These are phyloP conservation scores for Leccinum subrobustum DNA, from an alignment of 1,284 basidiomycete genomes.

Conservation along the genomic window DNA sequence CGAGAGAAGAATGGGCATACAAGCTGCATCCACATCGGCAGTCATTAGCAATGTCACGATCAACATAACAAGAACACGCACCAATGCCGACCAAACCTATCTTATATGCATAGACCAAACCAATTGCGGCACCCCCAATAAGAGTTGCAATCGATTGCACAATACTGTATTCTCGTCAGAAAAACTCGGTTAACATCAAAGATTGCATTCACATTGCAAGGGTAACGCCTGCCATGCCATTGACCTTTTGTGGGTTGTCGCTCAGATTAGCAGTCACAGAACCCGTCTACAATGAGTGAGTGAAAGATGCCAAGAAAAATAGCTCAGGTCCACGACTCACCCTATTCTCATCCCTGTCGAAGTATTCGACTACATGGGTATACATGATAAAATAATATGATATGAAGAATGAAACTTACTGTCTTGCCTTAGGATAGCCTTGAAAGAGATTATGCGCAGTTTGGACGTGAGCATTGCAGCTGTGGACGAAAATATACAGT, in stretches of 20 bases:
- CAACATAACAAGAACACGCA: constrained; percentile 32
- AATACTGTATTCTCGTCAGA: constrained; percentile 46
- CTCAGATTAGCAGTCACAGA: constrained; percentile 79
- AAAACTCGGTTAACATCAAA: not conserved
- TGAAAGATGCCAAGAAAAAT: not conserved
- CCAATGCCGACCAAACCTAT: constrained; percentile 74
- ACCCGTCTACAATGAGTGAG: constrained; percentile 57
- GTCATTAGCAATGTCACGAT: constrained; percentile 16
- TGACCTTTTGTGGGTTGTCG: constrained; percentile 93
- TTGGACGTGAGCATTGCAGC: constrained; percentile 70
- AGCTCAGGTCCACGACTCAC: constrained; percentile 38
- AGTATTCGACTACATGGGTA: constrained; percentile 66
- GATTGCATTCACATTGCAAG: constrained; percentile 61
- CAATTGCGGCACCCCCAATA: constrained; percentile 75
- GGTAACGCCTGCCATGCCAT: constrained; percentile 87
- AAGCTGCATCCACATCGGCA: constrained; percentile 50
- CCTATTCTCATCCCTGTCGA: constrained; percentile 81
- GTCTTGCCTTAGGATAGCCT: constrained; percentile 81
- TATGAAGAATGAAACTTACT: constrained; percentile 42
- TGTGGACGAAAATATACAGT: constrained; percentile 63
- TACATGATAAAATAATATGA: not conserved
- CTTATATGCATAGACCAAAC: constrained; percentile 82
- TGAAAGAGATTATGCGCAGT: constrained; percentile 70
- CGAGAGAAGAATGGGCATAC: constrained; percentile 81
- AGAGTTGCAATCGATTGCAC: constrained; percentile 79